Evolutionary conservation across 352 stramenopile genomes (phyloP).

Genomic region (Halophytophthora polymorphica): DNA sequence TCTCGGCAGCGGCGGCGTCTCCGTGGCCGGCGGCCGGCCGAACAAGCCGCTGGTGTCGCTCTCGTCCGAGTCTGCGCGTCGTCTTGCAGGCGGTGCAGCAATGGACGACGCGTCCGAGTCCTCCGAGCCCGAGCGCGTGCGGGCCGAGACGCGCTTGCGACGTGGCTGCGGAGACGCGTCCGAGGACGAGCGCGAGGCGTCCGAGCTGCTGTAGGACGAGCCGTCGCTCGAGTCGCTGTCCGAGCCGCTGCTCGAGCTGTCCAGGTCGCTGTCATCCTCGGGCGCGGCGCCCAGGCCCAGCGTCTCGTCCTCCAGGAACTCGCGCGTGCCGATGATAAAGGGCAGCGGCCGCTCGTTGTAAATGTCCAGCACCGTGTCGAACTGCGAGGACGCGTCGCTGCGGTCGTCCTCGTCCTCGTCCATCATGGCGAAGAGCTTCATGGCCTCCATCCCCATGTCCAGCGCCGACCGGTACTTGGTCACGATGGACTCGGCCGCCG

Average conservation of each 20-base stretch:
- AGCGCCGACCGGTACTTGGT: conserved; percentile 72
- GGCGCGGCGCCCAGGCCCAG: conserved; percentile 71
- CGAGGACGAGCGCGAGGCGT: conserved; percentile 40
- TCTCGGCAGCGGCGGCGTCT: conserved; percentile 13
- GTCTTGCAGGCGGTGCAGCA: conserved; percentile 16
- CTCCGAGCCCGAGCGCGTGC: conserved; percentile 28
- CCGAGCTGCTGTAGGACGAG: conserved; percentile 70
- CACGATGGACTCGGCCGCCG: conserved; percentile 53
- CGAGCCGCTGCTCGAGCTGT: conserved; percentile 28
- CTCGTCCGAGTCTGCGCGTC: conserved; percentile 43
- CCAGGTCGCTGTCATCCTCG: conserved; percentile 37
- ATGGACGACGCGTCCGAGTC: conserved; percentile 37
- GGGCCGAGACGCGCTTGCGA: conserved; percentile 18
- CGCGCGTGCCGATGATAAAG: conserved; percentile 84
- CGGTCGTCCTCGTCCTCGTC: conserved; percentile 64
- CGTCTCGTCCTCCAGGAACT: conserved; percentile 85
- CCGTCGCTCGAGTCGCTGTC: conserved; percentile 54
- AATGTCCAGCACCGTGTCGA: conserved; percentile 82
- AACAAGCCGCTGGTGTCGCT: conserved; percentile 60
- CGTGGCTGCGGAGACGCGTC: conserved; percentile 11
- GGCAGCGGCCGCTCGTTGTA: conserved; percentile 86
- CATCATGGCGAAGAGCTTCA: conserved; percentile 85
- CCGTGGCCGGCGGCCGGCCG: conserved; percentile 25
- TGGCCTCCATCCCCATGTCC: conserved; percentile 75
- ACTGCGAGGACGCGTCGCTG: conserved; percentile 47